Evolutionary conservation across 768 basidiomycete species (phyloP).

Genomic region (Mycena maculata): DNA sequence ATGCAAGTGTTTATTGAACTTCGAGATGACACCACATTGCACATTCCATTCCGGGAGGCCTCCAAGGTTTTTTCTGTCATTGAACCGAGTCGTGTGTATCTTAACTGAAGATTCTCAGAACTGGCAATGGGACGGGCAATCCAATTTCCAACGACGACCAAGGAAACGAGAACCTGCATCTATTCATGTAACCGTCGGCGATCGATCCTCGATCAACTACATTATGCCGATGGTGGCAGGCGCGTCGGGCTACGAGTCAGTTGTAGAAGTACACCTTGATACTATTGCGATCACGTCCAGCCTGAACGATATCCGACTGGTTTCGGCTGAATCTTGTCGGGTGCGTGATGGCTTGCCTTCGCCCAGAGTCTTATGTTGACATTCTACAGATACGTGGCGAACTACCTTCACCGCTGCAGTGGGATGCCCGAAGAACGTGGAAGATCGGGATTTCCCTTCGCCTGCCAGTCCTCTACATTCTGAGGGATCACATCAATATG

Average conservation of each 20-base stretch:
- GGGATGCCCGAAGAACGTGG: constrained; percentile 89
- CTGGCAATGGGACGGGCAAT: constrained; percentile 90
- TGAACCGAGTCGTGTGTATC: constrained; percentile 13
- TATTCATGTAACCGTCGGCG: constrained; percentile 79
- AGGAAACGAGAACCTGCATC: constrained; percentile 74
- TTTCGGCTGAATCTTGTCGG: constrained; percentile 82
- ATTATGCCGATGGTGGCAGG: constrained; percentile 84
- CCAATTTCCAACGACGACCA: constrained; percentile 58
- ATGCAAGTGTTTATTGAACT: constrained; percentile 87
- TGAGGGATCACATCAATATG: constrained; percentile 96
- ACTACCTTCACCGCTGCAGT: constrained; percentile 83
- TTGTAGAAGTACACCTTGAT: constrained; percentile 85
- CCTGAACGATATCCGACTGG: constrained; percentile 86
- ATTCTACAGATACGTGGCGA: constrained; percentile 69
- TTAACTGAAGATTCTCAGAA: constrained; percentile 58
- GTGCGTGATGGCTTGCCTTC: constrained; percentile 53
- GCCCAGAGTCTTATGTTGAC: background rate
- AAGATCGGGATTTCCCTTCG: constrained; percentile 76
- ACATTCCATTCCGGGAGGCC: constrained; percentile 91
- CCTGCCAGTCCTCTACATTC: constrained; percentile 78
- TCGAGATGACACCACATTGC: constrained; percentile 77
- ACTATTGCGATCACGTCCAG: constrained; percentile 83
- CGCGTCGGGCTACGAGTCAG: constrained; percentile 79
- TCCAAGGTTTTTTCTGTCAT: constrained; percentile 71
- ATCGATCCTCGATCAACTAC: constrained; percentile 88